Evolutionary conservation across 2,329 filamentous ascomycete species (phyloP), one percentile per base, ranked within the genome.

Genomic region (Zelopaecilomyces penicillatus): DNA sequence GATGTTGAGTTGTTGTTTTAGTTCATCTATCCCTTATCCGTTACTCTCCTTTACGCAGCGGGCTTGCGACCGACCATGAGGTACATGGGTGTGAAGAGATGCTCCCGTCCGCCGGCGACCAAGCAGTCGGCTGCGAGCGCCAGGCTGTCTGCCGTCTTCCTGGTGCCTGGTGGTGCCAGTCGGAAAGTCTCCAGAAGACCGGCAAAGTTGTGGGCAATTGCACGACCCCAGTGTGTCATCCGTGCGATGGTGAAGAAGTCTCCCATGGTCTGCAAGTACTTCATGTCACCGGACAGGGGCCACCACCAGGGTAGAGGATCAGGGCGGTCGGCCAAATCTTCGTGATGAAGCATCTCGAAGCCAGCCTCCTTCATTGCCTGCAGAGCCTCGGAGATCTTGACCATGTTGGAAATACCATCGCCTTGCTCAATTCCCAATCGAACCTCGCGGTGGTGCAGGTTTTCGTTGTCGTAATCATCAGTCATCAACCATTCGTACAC

Each of bases 81-180:
- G 70, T 95, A 96, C 91, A 97, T 97, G 45, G 91, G 91, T 2
- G 91, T 97, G 70, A 97, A 97, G n/a, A 97, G 77, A 65, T 95
- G 86, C 71, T 90, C 76, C 64, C 81, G 79, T 32, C 82, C 91
- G 66, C 91, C 91, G 39, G 86, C 87, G 26, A 95, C 90, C 42
- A 97, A 73, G 57, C 80, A 85, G 66, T 96, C 90, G 8, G 80
- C 89, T 30, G 87, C 90, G 47, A 82, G 60, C 5, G 85, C 89
- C 58, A 97, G 69, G 59, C 85, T 89, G 67, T 96, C 85, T 8
- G 89, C 90, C n/a, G 89, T 95, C 80, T 95, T 95, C 70, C 88
- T 87, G 39, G 89, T 94, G 40, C 91, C 91, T 43, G 70, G 72
- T 32, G 91, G 91, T 12, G 88, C 86, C 33, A 96, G 58, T 39